Evolutionary conservation across 306 rosid genomes (phyloP).

Genomic region (Crotalaria pallida): DNA sequence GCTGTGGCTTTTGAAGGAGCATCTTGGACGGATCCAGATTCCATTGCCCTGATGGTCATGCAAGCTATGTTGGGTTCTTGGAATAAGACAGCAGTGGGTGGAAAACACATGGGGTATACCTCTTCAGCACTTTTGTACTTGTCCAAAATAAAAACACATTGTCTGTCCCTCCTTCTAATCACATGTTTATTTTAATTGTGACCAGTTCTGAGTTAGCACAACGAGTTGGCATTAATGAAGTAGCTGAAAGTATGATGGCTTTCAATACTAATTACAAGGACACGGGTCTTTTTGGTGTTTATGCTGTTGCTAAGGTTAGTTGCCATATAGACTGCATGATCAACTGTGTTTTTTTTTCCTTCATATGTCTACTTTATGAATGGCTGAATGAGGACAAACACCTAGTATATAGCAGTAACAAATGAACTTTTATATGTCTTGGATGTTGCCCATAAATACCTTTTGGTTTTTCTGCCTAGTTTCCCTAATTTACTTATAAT

Average conservation of each 20-base stretch:
- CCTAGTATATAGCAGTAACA: not conserved
- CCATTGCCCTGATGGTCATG: conserved; percentile 92
- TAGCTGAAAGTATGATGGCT: conserved; percentile 90
- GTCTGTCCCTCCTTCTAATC: not conserved
- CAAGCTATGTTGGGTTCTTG: conserved; percentile 97
- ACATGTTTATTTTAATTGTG: conserved; percentile 5
- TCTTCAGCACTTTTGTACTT: not conserved
- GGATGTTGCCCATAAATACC: not conserved
- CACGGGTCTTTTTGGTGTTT: conserved; percentile 84
- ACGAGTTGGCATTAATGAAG: conserved; percentile 66
- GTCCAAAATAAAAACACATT: no score
- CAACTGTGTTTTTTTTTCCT: no score
- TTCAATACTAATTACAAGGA: conserved; percentile 91
- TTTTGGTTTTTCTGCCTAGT: not conserved
- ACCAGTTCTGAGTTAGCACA: conserved; percentile 80
- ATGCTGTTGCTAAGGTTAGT: conserved; percentile 79
- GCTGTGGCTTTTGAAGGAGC: conserved; percentile 95
- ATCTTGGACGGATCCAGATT: conserved; percentile 95
- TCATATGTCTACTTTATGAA: no score
- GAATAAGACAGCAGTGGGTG: conserved; percentile 85
- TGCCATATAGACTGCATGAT: not conserved
- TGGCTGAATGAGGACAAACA: not conserved
- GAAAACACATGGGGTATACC: conserved; percentile 92
- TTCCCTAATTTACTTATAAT: not conserved
- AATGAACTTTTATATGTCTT: not conserved